Evolutionary conservation across 1,284 basidiomycete species (phyloP), one percentile per base, ranked within the genome.

Genomic region (Singerocomus inundabilis): DNA sequence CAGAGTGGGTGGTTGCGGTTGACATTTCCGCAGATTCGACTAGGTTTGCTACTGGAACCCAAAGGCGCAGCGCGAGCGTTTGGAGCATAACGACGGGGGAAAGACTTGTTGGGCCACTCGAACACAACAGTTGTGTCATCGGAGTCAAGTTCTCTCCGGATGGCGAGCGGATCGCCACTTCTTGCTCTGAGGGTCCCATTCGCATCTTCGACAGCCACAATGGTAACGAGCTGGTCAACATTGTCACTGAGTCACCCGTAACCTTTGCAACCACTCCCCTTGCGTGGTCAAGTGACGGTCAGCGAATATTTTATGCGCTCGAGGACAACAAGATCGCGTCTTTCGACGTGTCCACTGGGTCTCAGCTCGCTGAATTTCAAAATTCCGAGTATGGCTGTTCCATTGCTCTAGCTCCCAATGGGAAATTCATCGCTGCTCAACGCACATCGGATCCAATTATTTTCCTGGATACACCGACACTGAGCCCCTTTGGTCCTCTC

Each of bases 381-480:
- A 18, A 8, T 15, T 7, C 26, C n/a, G 4, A 8, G 8, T 15
- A 10, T 2, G 21, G 5, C 24, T 11, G 7, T 9, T 25, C 25
- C 16, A 16, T 39, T 4, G 10, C 37, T 12, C 25, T 28, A 5
- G n/a, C 37, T 11, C n/a, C n/a, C 9, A 28, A 39, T 6, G 37
- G 25, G 4, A 39, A 39, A 39, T 39, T 26, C 10, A 25, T 39
- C 10, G 37, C 37, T 16, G 10, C 6, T 6, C 2, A 21, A 21
- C 4, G 4, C 6, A 24, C 4, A 26, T 0, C 0, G 3, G 1
- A 16, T 26, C 16, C 25, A 4, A 26, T 39, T 25, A 7, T 4
- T 5, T 39, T 39, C 24, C 25, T 39, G 11, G 37, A 26, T 6
- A 5, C 37, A 16, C 26, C 25, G 0, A 39, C 37, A 12, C 37